Conservation (phyloP, 129 eudicot genomes). For the Silybum marianum region DNA sequence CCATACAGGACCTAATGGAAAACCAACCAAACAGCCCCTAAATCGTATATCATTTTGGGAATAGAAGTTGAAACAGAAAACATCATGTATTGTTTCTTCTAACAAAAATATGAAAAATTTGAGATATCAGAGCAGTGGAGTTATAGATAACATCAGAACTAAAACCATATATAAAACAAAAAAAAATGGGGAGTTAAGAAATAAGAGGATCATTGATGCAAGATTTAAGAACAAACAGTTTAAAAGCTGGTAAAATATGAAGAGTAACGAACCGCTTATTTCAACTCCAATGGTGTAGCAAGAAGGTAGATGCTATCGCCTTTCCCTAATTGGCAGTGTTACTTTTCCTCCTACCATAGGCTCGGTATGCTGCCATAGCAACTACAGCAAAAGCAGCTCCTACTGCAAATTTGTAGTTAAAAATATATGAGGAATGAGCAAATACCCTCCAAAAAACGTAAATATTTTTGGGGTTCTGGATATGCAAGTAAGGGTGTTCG, state of each 20-base stretch:
- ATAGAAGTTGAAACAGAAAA: background rate
- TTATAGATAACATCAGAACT: slow-evolving; percentile 4
- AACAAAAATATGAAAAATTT: background rate
- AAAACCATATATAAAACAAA: background rate
- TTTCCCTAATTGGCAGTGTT: slow-evolving; percentile 48
- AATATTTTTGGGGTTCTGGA: background rate
- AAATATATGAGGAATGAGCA: slow-evolving; percentile 3
- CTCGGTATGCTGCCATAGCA: slow-evolving; percentile 71
- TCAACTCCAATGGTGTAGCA: slow-evolving; percentile 11
- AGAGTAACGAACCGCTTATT: slow-evolving; percentile 24
- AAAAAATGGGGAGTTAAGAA: background rate
- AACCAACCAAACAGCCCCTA: background rate
- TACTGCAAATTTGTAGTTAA: slow-evolving; percentile 51
- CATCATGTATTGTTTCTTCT: background rate
- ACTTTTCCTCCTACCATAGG: slow-evolving; percentile 63
- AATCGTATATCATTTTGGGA: background rate
- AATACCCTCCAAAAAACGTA: background rate
- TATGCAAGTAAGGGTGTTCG: background rate
- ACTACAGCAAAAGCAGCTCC: slow-evolving; percentile 74
- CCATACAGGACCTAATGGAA: too few relatives aligned
- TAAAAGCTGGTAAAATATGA: slow-evolving; percentile 11
- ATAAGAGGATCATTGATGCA: background rate
- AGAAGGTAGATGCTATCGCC: slow-evolving; percentile 19
- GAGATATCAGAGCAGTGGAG: slow-evolving; percentile 1
- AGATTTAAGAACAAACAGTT: slow-evolving; percentile 5